Evolutionary conservation across 257 asterid genomes (phyloP).

Genomic region (Rauvolfia tetraphylla): DNA sequence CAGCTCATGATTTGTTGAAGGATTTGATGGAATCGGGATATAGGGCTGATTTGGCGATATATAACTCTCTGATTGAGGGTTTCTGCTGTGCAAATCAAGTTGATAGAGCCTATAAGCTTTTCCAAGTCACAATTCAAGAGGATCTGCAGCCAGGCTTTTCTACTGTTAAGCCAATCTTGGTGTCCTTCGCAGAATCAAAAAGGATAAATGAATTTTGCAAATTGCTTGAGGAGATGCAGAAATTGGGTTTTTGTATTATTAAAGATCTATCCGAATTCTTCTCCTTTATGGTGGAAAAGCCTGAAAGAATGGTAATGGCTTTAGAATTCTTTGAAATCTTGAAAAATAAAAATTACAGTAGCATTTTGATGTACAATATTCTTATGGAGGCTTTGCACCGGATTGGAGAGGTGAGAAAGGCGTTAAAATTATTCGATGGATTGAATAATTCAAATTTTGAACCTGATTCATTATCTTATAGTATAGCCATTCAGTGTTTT

Average conservation of each 20-base stretch:
- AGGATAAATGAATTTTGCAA: constrained; percentile 60
- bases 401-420: constrained; percentile 56
- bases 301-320: constrained; percentile 36
- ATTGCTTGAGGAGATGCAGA: constrained; percentile 69
- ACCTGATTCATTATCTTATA: constrained; percentile 58
- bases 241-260: constrained; percentile 36
- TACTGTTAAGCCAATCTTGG: constrained; percentile 68
- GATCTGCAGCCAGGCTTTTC: constrained; percentile 76
- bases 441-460: constrained; percentile 36
- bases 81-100: constrained; percentile 56
- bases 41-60: constrained; percentile 81
- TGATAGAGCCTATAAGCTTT: constrained; percentile 78
- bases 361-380: constrained; percentile 54
- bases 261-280: constrained; percentile 58
- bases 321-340: constrained; percentile 60
- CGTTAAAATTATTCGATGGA: constrained; percentile 58
- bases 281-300: constrained; percentile 43
- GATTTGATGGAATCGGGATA: constrained; percentile 88
- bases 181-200: constrained; percentile 57
- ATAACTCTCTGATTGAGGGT: constrained; percentile 75
- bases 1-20: constrained; percentile 76
- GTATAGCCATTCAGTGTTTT: constrained; percentile 56
- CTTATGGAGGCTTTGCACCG: constrained; percentile 65
- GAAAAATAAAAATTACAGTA: constrained; percentile 38
- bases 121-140: constrained; percentile 57